Conservation (phyloP, 208 protist genomes). For the Trypanosoma lewisi region DNA sequence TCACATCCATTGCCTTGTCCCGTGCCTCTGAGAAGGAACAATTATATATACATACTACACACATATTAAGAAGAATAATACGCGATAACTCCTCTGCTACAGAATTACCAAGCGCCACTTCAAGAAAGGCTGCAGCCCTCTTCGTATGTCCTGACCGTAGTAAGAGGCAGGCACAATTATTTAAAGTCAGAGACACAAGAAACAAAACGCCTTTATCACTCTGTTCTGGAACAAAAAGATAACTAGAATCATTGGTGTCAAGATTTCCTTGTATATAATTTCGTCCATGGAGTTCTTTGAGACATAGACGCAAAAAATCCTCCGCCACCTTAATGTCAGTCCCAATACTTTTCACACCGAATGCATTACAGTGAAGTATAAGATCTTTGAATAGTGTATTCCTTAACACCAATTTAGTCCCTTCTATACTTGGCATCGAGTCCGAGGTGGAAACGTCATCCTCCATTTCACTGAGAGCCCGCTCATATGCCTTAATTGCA, state of each 20-base stretch:
- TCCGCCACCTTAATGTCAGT: conserved; percentile 14
- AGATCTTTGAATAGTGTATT: conserved; percentile 32
- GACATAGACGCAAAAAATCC: conserved; percentile 30
- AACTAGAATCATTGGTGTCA: neutral
- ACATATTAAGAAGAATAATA: conserved; percentile 27
- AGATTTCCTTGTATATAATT: conserved; percentile 7
- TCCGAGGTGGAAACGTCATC: neutral
- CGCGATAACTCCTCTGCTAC: conserved; percentile 11
- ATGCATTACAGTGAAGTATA: conserved; percentile 31
- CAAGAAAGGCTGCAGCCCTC: conserved; percentile 11
- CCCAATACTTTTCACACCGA: conserved; percentile 8
- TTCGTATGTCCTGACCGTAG: conserved; percentile 21
- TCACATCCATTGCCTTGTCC: conserved; percentile 13
- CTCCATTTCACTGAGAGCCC: conserved; percentile 11
- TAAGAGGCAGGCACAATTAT: conserved; percentile 56
- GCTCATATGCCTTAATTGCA: conserved; percentile 30
- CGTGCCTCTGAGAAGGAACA: conserved; percentile 22
- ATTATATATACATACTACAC: conserved; percentile 17
- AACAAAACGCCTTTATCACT: conserved; percentile 28
- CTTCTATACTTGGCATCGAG: neutral
- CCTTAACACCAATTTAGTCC: neutral
- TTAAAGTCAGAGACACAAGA: conserved; percentile 46
- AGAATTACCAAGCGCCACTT: conserved; percentile 10
- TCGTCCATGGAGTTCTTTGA: conserved; percentile 23
- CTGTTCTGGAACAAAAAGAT: neutral